Evolutionary conservation across 1,284 basidiomycete genomes (phyloP), one percentile per base, ranked within the genome.

Genomic region (Gomphus bonarii): DNA sequence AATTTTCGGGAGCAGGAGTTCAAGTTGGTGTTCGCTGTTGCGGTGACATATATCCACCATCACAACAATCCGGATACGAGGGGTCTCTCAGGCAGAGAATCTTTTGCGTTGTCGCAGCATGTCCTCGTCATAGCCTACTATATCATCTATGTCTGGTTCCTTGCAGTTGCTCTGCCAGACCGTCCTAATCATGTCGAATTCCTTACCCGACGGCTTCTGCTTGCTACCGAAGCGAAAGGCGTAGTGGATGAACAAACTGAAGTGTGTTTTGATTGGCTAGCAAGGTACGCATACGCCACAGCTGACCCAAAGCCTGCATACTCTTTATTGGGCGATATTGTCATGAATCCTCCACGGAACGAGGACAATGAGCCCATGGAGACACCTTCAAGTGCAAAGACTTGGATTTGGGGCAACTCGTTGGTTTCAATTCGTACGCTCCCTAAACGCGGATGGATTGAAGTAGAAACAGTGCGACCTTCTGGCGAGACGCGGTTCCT

Each of bases 191-290:
- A 97, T 67, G 82, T 98, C 42, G 79, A 82, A 33, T 93, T 90
- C 70, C 94, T 99, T 67, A 88, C 88, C 1, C 80, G 88, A 8
- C 90, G 94, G 62, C 78, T 99, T 3, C 75, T 95, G 12, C 77
- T 95, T 46, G 94, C 93, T 11, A 95, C 95, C 69, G 88, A 91
- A 60, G 85, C 82, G 22, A 81, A 82, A 53, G 72, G 75, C 3
- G 75, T 81, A 43, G 75, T 97, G 1, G 94, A 98, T 66, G 92
- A 92, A 63, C 86, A 90, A 49, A 93, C 93, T 0, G 92, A 98
- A 69, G 95, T 98, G 22, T 97, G 93, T 68, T 95, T 99, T 66
- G 97, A 99, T 70, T 99, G 95, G 90, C 78, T 99, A 7, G 90
- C 93, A 18, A 80, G 97, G 16, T 97, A 97, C 68, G 89, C 95